These are phyloP conservation scores for Heritiera littoralis DNA, from an alignment of 345 rosid species.

Conservation along the genomic window DNA sequence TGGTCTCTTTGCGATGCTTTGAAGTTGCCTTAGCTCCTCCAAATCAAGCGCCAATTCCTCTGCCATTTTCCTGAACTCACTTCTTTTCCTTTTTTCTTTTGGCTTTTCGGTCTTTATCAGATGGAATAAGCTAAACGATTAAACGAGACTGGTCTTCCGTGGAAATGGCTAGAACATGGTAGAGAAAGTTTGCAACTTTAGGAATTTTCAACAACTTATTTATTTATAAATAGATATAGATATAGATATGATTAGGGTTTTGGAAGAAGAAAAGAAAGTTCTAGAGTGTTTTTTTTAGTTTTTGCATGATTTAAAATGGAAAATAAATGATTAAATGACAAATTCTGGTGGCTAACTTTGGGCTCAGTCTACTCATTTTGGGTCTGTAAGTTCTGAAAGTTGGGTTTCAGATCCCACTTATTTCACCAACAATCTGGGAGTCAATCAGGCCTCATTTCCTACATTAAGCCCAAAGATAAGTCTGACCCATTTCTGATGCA, in stretches of 20 bases:
- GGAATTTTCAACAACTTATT: neutral
- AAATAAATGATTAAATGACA: neutral
- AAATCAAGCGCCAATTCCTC: conserved; percentile 65
- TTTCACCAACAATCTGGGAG: neutral
- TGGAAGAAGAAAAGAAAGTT: neutral
- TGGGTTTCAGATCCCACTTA: neutral
- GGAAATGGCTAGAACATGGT: conserved; percentile 18
- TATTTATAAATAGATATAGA: neutral
- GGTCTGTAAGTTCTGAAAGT: neutral
- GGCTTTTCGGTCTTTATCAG: neutral
- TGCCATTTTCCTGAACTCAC: conserved; percentile 48
- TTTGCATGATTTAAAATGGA: neutral
- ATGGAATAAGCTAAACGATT: neutral
- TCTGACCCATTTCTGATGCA: too few relatives aligned
- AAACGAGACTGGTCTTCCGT: neutral
- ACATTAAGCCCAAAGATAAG: too few relatives aligned
- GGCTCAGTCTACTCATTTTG: neutral
- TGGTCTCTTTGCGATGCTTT: conserved; percentile 75
- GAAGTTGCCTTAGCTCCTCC: conserved; percentile 74
- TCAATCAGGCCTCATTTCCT: neutral
- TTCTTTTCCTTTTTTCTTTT: neutral
- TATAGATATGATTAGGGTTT: neutral
- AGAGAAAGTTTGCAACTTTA: neutral
- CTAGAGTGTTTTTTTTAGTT: neutral
- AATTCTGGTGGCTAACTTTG: neutral